Evolutionary conservation across 2,329 filamentous ascomycete genomes (phyloP), one percentile per base, ranked within the genome.

Genomic region (Pseudophaeomoniella oleicola): DNA sequence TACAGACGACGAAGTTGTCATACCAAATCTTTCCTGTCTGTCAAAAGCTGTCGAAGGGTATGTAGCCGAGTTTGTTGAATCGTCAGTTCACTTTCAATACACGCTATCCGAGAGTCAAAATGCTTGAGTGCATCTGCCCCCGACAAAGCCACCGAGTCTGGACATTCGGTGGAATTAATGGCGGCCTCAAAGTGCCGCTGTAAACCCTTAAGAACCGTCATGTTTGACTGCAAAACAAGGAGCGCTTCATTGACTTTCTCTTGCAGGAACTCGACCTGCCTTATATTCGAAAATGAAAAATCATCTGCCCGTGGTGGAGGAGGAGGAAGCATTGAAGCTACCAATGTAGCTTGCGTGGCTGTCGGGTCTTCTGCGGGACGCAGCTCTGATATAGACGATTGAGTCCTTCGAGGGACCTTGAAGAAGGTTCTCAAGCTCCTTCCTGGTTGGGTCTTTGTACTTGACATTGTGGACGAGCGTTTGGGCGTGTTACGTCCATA

Each of bases 231-330:
- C 0, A 63, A 37, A 0, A 56, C 43, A 0, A 56, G 43, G 1
- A 52, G 34, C 0, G 49, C 44, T 34, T 62, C 56, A 19, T 59
- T 58, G 4, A 47, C 45, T 32, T 55, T 55, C n/a, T 60, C 57
- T 37, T 60, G 55, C 3, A 57, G 38, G 19, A 40, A 46, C 18
- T 62, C 57, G 2, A 57, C 43, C 2, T 42, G 16, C 37, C 57
- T 56, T 9, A 34, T 27, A n/a, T 27, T 27, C 22, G 22, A 6
- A n/a, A 27, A 27, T n/a, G 22, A 27, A n/a, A 27, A 9, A 9
- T 6, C n/a, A n/a, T 27, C 22, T 27, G 22, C 6, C 6, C 9
- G n/a, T 27, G 9, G 6, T 6, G 22, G n/a, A 27, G 22, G 22
- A 27, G 22, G n/a, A 6, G n/a, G 6, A 27, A 27, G 22, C 22